Evolutionary conservation across 805 yeast species (phyloP).

Genomic region (Kluyveromyces nonfermentans): DNA sequence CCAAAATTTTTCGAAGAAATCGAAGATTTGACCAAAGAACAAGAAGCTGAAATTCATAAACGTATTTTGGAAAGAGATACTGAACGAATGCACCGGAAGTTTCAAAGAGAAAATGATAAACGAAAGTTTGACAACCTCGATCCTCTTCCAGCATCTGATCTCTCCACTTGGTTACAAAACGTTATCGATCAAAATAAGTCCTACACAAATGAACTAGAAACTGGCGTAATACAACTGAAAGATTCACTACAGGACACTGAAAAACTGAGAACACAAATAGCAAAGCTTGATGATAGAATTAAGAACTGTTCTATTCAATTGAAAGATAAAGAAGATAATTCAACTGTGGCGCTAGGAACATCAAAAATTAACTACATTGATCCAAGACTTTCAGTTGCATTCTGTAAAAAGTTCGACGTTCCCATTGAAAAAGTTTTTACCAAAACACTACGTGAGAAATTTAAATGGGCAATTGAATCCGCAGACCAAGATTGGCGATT

Average conservation of each 20-base stretch:
- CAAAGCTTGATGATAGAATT: constrained; percentile 62
- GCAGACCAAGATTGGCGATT: constrained; percentile 85
- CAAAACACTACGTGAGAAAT: constrained; percentile 84
- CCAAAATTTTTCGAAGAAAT: constrained; percentile 58
- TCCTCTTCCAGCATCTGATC: constrained; percentile 42
- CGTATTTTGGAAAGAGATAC: constrained; percentile 54
- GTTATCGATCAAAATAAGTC: constrained; percentile 43
- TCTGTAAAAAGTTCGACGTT: constrained; percentile 73
- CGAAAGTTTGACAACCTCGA: constrained; percentile 47
- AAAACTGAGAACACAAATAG: constrained; percentile 62
- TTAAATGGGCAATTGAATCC: constrained; percentile 91
- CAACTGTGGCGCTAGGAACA: constrained; percentile 87
- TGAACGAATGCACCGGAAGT: constrained; percentile 56
- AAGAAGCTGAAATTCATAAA: constrained; percentile 48
- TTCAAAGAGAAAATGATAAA: constrained; percentile 71
- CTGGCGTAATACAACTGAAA: constrained; percentile 50
- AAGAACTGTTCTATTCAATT: constrained; percentile 60
- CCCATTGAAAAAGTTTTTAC: constrained; percentile 91
- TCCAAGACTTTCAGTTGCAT: constrained; percentile 84
- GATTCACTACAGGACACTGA: constrained; percentile 45
- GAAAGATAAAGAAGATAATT: constrained; percentile 89
- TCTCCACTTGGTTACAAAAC: constrained; percentile 48
- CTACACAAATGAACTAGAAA: constrained; percentile 47
- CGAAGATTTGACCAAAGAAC: constrained; percentile 57
- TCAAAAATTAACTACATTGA: constrained; percentile 93